These are phyloP conservation scores for Zygotorulaspora danielsina DNA, from an alignment of 805 yeast genomes.

Conservation along the genomic window DNA sequence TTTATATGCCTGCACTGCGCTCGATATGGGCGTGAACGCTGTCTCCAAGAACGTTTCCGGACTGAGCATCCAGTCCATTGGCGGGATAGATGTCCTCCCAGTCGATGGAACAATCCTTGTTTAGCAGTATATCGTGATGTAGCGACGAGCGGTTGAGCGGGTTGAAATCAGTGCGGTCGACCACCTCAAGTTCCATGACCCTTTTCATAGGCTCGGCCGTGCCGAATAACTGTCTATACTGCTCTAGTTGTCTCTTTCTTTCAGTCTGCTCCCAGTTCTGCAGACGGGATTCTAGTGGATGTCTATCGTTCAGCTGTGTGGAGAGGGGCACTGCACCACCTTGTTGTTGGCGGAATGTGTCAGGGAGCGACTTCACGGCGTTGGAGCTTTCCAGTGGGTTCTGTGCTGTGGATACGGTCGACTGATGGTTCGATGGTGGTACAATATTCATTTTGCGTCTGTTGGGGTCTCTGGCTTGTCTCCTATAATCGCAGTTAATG, in stretches of 20 bases:
- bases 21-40: constrained; percentile 78
- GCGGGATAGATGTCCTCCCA: constrained; percentile 91
- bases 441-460: constrained; percentile 41
- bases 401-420: constrained; percentile 51
- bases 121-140: constrained; percentile 73
- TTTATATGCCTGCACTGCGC: constrained; percentile 50
- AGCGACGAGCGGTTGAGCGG: constrained; percentile 51
- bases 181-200: constrained; percentile 79
- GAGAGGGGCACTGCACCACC: constrained; percentile 53
- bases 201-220: constrained; percentile 91
- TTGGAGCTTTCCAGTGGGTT: constrained; percentile 51
- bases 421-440: constrained; percentile 47
- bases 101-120: constrained; percentile 72
- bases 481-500: background rate
- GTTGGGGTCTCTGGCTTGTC: background rate
- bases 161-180: constrained; percentile 62
- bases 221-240: constrained; percentile 79
- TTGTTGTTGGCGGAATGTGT: constrained; percentile 58
- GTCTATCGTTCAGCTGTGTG: constrained; percentile 67
- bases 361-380: constrained; percentile 60
- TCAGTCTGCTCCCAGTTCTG: constrained; percentile 78
- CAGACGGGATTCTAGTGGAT: constrained; percentile 79
- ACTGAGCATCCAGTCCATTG: constrained; percentile 14
- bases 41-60: constrained; percentile 40
- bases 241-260: constrained; percentile 63